phyloP scores from a whole-genome alignment of 2,329 filamentous ascomycete genomes.

The Fonsecaea multimorphosa region DNA sequence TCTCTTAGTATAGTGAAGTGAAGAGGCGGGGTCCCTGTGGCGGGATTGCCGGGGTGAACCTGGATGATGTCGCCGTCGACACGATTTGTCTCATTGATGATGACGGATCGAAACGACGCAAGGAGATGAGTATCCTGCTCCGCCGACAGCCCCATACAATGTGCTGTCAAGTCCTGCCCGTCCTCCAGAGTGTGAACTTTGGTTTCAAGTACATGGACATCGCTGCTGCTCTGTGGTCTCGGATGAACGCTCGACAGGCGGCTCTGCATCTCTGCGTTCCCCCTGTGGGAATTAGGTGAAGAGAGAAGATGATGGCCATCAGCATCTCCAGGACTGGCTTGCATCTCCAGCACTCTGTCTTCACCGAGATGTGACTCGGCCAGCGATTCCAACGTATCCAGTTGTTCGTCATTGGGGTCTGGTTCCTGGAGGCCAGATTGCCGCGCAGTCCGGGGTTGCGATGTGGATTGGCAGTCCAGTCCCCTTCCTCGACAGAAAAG shows the following conservation, averaged over 20 bases:
- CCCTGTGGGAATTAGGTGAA: constrained; percentile 14
- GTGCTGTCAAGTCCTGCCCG: constrained; percentile 51
- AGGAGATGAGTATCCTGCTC: constrained; percentile 58
- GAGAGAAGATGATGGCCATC: constrained; percentile 9
- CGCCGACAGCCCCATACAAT: constrained; percentile 54
- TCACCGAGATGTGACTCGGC: constrained; percentile 5
- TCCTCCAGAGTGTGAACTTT: constrained; percentile 52
- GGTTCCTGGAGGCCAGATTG: constrained; percentile 17
- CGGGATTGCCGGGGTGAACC: constrained; percentile 47
- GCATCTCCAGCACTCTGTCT: constrained; percentile 3
- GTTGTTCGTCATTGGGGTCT: constrained; percentile 24
- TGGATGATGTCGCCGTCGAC: constrained; percentile 56
- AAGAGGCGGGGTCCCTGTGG: constrained; percentile 49
- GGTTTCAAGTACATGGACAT: constrained; percentile 19
- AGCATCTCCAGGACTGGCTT: constrained; percentile 19
- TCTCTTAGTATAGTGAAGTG: constrained; percentile 56
- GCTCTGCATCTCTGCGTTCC: constrained; percentile 4
- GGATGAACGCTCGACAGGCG: constrained; percentile 10
- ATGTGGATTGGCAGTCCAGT: constrained; percentile 39
- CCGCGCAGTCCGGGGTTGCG: constrained; percentile 32
- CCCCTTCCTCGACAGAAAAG: constrained; percentile 41
- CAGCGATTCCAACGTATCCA: constrained; percentile 5
- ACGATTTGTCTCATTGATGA: constrained; percentile 53
- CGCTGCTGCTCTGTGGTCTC: constrained; percentile 18
- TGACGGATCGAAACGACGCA: constrained; percentile 55